Base-by-base conservation (phyloP, 345 rosid species). In the Euclidium syriacum region DNA sequence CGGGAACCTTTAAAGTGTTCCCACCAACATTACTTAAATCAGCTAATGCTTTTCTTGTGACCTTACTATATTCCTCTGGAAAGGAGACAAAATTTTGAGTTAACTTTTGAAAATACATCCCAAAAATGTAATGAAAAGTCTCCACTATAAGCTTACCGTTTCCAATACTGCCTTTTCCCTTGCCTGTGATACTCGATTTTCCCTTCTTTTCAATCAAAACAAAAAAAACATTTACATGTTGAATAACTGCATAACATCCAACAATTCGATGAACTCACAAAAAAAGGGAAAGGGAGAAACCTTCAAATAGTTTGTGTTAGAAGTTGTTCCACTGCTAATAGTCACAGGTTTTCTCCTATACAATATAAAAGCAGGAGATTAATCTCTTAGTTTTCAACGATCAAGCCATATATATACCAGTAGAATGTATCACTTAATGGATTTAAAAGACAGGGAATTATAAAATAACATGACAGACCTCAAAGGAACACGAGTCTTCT, bases 11-110 rank as follows among this genome's bases (percentile, higher is more conserved):
- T 8, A 70, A 22, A 53, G 41, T 36, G 18, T 68, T 74, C 25
- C 75, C 68, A 30, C 38, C 73, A 30, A 62, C 75, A 68, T 86
- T 91, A 77, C 95, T 86, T 47, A 91, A 75, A 78, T 88, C 96
- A 56, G 79, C 76, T 80, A 91, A 67, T 17, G 90, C 85, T 64
- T 80, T 88, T 77, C 98, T 84, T 78, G 68, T 66, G 46, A 64
- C 75, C 41, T 62, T 76, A 18, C 52, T 53, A 46, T 19, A 35
- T 35, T 73, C 71, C n/a, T 62, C 88, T 83, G 76, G 56, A 69
- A 58, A 50, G 16, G 27, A 58, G 50, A 72, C 57, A 65, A 20
- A 41, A 51, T 2, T 16, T 33, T 43, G 46, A 36, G 62, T 40
- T 35, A 18, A 27, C 32, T 60, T 64, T 24, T 23, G 6, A 59